Conservation (phyloP, 306 rosid species). For the Sicyos baderoa region DNA sequence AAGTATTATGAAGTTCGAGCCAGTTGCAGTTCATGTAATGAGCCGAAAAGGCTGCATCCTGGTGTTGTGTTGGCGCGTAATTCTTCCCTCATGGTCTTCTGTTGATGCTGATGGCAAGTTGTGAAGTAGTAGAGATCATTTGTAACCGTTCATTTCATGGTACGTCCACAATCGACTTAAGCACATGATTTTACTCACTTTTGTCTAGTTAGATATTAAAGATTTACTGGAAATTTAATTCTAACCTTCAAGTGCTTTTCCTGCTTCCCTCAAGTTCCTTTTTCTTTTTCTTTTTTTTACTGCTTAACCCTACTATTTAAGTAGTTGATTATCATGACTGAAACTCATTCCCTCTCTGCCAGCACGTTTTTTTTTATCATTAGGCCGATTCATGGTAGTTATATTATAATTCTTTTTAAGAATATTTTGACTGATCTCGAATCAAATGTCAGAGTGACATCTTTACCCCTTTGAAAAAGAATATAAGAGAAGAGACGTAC, state of each 20-base stretch:
- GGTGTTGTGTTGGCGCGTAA: neutral
- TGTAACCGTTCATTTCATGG: neutral
- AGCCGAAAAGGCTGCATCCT: too few species aligned
- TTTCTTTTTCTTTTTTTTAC: too few species aligned
- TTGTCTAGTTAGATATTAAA: neutral
- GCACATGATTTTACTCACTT: neutral
- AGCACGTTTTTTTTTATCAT: neutral
- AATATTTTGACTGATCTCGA: neutral
- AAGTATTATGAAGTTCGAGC: too few species aligned
- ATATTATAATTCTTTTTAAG: neutral
- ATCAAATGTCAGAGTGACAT: neutral
- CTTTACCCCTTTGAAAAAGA: too few species aligned
- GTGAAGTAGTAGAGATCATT: slow-evolving; percentile 4
- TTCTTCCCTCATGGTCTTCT: neutral
- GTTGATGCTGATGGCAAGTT: neutral
- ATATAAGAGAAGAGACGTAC: too few species aligned
- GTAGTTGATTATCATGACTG: neutral
- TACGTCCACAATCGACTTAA: slow-evolving; percentile 8
- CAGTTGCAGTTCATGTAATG: too few species aligned
- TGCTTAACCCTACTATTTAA: too few species aligned
- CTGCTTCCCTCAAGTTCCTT: neutral
- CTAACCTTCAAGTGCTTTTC: neutral
- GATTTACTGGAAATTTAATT: neutral
- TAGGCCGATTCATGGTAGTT: neutral
- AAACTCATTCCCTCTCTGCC: neutral